Base-by-base conservation (phyloP, 2,329 filamentous ascomycete genomes). In the Taxawa tesnikishii region DNA sequence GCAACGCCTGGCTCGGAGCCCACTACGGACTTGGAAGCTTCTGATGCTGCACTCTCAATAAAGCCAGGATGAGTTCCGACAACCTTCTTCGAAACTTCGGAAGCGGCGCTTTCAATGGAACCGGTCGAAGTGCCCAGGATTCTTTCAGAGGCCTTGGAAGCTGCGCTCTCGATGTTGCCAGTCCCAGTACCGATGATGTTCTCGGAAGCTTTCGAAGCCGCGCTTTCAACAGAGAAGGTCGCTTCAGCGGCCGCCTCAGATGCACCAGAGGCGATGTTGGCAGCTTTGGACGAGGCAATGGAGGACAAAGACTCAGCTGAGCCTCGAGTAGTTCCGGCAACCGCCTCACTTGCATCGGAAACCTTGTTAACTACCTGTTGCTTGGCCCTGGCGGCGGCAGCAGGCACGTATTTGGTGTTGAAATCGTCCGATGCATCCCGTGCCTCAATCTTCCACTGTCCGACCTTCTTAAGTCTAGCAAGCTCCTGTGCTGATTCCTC, bases 401-500 rank as follows among this genome's bases (percentile, higher is more conserved):
- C 59, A 31, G 74, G 70, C 46, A 80, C 70, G 11, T 61, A 62
- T 31, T 77, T 76, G 28, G 71, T 75, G 29, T 79, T 76, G 47
- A 93, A 96, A 51, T 93, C 76, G 31, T 90, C 76, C 9, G 73
- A 78, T 3, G 69, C 62, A 51, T 96, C 88, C 21, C 68, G 62
- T 6, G 82, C 76, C 23, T 68, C 65, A 25, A 94, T 71, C 62
- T 96, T 96, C 78, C 80, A 92, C 38, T 68, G 69, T 6, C 80
- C 82, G 36, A 90, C 80, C 41, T 87, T 75, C 67, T 90, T 94
- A 18, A 98, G 64, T 26, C 78, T 70, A 19, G 67, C 68, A 15
- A 98, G 68, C 52, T 96, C 83, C 47, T 75, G 77, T 11, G 87
- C 88, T 12, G 85, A 78, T 18, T 73, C 62, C 37, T 84, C 76